phyloP scores from a whole-genome alignment of 1,284 basidiomycete genomes.

The Irpex rosettiformis region DNA sequence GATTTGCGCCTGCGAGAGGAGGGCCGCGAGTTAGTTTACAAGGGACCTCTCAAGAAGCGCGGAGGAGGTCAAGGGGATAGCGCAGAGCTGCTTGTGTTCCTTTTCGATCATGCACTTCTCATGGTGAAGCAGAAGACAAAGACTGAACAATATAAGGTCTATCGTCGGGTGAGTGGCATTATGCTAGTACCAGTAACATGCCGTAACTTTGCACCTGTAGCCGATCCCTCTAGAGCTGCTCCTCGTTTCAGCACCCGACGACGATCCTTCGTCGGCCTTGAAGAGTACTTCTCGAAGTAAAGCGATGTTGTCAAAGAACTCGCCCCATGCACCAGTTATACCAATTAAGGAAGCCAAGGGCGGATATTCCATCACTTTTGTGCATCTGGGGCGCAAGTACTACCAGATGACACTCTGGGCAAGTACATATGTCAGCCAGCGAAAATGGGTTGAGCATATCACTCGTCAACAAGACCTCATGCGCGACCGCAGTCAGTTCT shows the following conservation, averaged over 20 bases:
- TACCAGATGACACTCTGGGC: slow-evolving; percentile 96
- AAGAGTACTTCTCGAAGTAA: slow-evolving; percentile 23
- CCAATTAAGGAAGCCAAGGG: slow-evolving; percentile 68
- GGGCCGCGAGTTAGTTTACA: slow-evolving; percentile 89
- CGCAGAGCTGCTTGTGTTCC: slow-evolving; percentile 89
- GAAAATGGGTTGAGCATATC: slow-evolving; percentile 95
- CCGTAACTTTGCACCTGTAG: slow-evolving; percentile 35
- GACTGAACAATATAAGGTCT: slow-evolving; percentile 92
- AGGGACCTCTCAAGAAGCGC: slow-evolving; percentile 90
- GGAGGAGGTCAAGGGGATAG: slow-evolving; percentile 76
- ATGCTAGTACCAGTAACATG: not conserved
- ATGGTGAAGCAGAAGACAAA: slow-evolving; percentile 96
- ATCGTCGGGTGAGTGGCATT: slow-evolving; percentile 70
- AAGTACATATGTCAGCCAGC: slow-evolving; percentile 78
- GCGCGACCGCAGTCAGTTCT: slow-evolving; percentile 82
- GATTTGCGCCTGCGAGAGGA: slow-evolving; percentile 87
- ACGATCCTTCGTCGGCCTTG: slow-evolving; percentile 31
- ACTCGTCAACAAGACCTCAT: slow-evolving; percentile 86
- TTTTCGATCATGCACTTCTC: slow-evolving; percentile 96
- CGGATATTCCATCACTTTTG: slow-evolving; percentile 90
- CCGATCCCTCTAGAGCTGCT: slow-evolving; percentile 97
- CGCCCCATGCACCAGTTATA: slow-evolving; percentile 33
- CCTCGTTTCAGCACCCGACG: slow-evolving; percentile 80
- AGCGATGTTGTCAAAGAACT: slow-evolving; percentile 28
- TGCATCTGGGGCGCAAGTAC: slow-evolving; percentile 90